Percentiles rank a stretch among this genome's conserved stretches.
phyloP scores from a whole-genome alignment of 2,329 filamentous ascomycete species.

The Plenodomus tracheiphilus region DNA sequence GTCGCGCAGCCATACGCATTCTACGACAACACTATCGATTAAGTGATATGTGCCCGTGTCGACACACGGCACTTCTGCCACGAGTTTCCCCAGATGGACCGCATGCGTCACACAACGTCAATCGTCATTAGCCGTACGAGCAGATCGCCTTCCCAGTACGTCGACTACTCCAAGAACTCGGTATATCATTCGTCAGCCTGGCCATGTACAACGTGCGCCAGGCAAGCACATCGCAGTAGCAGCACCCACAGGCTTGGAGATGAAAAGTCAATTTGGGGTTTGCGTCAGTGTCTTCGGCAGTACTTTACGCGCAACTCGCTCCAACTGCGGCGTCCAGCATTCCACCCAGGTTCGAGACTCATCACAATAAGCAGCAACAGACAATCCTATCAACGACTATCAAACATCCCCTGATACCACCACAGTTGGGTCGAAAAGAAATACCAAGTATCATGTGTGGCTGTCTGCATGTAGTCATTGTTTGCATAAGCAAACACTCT shows the following conservation, averaged over 20 bases:
- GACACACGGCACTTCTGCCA: not conserved
- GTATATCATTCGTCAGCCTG: not conserved
- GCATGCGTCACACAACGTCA: conserved; percentile 2
- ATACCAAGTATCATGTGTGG: too few relatives aligned
- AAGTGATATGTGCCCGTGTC: not conserved
- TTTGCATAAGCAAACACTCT: conserved; percentile 5
- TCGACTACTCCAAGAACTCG: not conserved
- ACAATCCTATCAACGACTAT: too few relatives aligned
- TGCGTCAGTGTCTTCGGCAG: not conserved
- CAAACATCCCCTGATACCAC: too few relatives aligned
- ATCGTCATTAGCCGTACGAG: conserved; percentile 8
- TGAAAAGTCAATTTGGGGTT: not conserved
- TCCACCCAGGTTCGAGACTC: too few relatives aligned
- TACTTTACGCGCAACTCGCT: too few relatives aligned
- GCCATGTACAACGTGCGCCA: not conserved
- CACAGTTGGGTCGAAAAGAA: too few relatives aligned
- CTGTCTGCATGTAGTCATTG: not conserved
- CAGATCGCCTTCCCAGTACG: conserved; percentile 6
- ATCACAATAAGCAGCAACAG: too few relatives aligned
- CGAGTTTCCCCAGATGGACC: not conserved
- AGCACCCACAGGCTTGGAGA: not conserved
- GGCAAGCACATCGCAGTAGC: not conserved
- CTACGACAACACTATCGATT: not conserved
- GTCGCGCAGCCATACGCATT: conserved; percentile 7
- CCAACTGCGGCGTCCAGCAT: too few relatives aligned